Conservation (phyloP, 176 grass and related monocot genomes). For the Raddia guianensis region DNA sequence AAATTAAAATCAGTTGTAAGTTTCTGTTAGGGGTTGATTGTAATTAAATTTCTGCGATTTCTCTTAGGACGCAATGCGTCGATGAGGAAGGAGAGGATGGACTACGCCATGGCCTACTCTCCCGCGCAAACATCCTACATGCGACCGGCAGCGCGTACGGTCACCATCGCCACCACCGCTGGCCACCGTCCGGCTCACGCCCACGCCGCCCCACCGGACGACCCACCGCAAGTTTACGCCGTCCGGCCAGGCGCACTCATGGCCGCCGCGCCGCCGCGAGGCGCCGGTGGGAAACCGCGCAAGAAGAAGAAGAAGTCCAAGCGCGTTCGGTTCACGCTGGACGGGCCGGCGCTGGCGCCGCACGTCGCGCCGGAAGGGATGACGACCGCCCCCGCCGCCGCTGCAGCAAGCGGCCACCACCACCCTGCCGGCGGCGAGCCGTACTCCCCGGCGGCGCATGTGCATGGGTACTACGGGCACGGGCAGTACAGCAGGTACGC, state of each 20-base stretch:
- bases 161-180: not conserved
- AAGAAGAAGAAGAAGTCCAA: slow-evolving; percentile 25
- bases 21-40: too few species aligned
- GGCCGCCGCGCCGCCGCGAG: not conserved
- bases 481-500: slow-evolving; percentile 43
- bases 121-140: slow-evolving; percentile 37
- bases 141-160: slow-evolving; percentile 10
- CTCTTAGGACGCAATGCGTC: not conserved
- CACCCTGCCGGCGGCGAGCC: not conserved
- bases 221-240: not conserved
- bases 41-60: not conserved
- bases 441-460: not conserved
- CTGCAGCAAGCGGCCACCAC: not conserved
- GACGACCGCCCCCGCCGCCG: not conserved
- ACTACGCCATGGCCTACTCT: slow-evolving; percentile 44
- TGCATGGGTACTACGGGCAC: slow-evolving; percentile 24
- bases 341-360: not conserved
- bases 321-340: slow-evolving; percentile 7
- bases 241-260: not conserved
- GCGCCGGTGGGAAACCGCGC: slow-evolving; percentile 10
- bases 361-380: not conserved
- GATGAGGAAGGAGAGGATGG: slow-evolving; percentile 19
- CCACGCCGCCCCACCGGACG: not conserved
- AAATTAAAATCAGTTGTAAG: too few species aligned
- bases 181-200: not conserved